phyloP scores from a whole-genome alignment of 2,329 filamentous ascomycete genomes.

The Claviceps sp. region DNA sequence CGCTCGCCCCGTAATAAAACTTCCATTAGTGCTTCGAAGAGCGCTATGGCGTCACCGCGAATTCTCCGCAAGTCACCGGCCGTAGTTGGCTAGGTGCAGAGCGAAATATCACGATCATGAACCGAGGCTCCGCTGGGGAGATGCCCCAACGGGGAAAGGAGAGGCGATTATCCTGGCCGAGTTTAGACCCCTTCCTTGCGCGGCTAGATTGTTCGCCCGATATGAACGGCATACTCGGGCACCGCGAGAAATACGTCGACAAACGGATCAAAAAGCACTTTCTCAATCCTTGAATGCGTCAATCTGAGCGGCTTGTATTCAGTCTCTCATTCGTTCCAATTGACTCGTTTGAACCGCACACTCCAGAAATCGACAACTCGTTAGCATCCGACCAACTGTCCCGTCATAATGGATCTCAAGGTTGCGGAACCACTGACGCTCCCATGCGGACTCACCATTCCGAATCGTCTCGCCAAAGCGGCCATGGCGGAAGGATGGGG shows the following conservation, averaged over 20 bases:
- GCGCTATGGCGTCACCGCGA: too few relatives aligned
- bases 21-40: too few relatives aligned
- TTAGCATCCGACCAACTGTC: background rate
- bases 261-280: background rate
- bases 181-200: background rate
- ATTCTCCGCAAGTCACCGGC: background rate
- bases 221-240: background rate
- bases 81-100: background rate
- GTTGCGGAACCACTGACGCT: constrained; percentile 29
- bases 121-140: background rate
- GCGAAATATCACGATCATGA: too few relatives aligned
- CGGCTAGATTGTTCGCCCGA: background rate
- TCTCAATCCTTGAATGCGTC: background rate
- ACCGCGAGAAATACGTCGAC: background rate
- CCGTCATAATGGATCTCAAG: constrained; percentile 1
- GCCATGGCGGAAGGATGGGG: constrained; percentile 35
- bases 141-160: background rate
- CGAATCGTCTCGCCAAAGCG: constrained; percentile 39
- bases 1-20: too few relatives aligned
- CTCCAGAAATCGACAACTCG: background rate
- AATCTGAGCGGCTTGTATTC: background rate
- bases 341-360: background rate
- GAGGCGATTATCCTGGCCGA: background rate
- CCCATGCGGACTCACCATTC: constrained; percentile 39
- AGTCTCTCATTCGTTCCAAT: background rate